Percentiles rank a stretch among this genome's conserved stretches.
Conservation (phyloP, 768 basidiomycete genomes). For the Coprinopsis strossmayeri region DNA sequence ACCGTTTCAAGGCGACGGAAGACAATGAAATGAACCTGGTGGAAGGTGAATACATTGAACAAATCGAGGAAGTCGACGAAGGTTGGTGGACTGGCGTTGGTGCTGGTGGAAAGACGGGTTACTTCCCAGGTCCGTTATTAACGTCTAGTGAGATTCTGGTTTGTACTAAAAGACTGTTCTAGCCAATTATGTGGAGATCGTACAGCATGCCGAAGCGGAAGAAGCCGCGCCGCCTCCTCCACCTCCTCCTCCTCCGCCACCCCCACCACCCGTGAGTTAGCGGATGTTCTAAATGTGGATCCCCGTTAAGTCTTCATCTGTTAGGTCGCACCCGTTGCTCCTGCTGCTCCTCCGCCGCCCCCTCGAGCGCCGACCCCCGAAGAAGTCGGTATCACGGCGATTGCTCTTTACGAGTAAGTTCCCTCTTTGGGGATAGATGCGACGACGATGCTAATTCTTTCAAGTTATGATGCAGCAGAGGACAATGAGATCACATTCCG, state of each 20-base stretch:
- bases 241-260: constrained; percentile 41
- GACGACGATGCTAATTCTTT: background rate
- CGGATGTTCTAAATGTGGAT: too few relatives aligned
- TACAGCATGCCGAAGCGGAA: constrained; percentile 42
- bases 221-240: constrained; percentile 44
- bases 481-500: constrained; percentile 86
- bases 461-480: constrained; percentile 82
- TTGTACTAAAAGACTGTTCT: background rate
- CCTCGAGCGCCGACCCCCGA: constrained; percentile 41
- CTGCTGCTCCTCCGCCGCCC: constrained; percentile 41
- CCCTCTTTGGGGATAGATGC: background rate
- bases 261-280: constrained; percentile 22
- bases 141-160: constrained; percentile 2
- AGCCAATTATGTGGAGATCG: constrained; percentile 86
- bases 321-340: constrained; percentile 35
- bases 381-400: constrained; percentile 55
- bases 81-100: constrained; percentile 91
- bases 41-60: constrained; percentile 78
- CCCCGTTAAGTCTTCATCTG: constrained; percentile 15
- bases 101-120: constrained; percentile 62
- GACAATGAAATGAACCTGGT: constrained; percentile 78
- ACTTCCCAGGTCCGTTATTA: constrained; percentile 69
- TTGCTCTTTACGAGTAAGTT: constrained; percentile 67
- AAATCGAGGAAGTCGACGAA: constrained; percentile 80
- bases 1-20: constrained; percentile 54